Base-by-base conservation (phyloP, 2,329 filamentous ascomycete genomes). In the Rasamsonia emersonii region DNA sequence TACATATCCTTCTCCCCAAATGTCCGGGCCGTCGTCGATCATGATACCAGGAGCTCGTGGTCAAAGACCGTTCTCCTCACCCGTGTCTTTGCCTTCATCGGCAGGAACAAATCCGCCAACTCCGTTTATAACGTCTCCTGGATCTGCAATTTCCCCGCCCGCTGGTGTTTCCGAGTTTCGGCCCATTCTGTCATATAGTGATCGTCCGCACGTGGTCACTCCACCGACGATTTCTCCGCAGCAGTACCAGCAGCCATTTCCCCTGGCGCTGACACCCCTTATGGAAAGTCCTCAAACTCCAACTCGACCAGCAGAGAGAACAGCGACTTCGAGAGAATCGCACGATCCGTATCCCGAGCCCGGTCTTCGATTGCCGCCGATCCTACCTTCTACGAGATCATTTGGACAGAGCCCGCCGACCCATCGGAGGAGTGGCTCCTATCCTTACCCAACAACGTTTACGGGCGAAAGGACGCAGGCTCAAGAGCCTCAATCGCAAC, bases 281-380 rank as follows among this genome's bases (percentile, higher is more conserved):
- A 33, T 45, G 1, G 52, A 50, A 3, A 37, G 44, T 10, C 33
- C 51, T 3, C 40, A 47, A 23, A 43, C 45, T 19, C 32, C 40
- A 3, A 45, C 38, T 21, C 54, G 54, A 11, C 44, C 51, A 24
- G 33, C 46, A 15, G 41, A 59, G 19, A 31, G 42, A 8, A 33
- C 49, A 4, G 33, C 46, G 7, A 31, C 46, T 15, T 38, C 45
- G 1, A 38, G 47, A 18, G 51, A 50, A 13, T 41, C 44, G 10
- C 52, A 45, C 4, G 53, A 57, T 14, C 36, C 38, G 5, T 54
- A 55, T 29, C 32, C 41, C 4, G 56, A 59, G 24, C 51, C 53
- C 4, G 46, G 52, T 8, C 50, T 61, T 11, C 46, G 55, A 32
- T 48, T 61, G 4, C 57, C 57, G 5, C 57, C 57, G 4, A 60